phyloP scores from a whole-genome alignment of 1,284 basidiomycete species.

The Apiotrichum laibachii region DNA sequence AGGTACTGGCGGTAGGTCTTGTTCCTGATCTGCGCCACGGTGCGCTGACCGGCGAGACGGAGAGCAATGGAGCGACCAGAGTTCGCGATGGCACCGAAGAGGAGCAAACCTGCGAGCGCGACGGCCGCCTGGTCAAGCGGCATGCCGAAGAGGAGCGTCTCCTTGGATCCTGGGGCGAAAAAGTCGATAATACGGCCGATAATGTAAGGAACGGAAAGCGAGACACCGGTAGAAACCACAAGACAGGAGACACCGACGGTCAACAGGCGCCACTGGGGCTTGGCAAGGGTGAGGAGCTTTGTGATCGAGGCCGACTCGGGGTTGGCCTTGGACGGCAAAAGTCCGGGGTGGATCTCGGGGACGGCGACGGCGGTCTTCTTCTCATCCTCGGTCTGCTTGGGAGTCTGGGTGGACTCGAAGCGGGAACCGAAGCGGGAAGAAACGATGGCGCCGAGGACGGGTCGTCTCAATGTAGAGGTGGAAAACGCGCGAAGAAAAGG shows the following conservation, averaged over 20 bases:
- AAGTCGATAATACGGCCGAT: constrained; percentile 50
- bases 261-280: constrained; percentile 46
- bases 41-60: constrained; percentile 47
- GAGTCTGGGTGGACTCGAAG: constrained; percentile 20
- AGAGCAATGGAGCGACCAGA: constrained; percentile 42
- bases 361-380: constrained; percentile 6
- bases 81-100: constrained; percentile 47
- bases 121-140: constrained; percentile 44
- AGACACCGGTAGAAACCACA: constrained; percentile 42
- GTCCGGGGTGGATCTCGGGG: constrained; percentile 4
- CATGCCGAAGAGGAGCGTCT: constrained; percentile 42
- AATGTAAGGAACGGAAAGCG: constrained; percentile 43
- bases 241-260: constrained; percentile 39
- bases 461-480: not conserved
- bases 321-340: constrained; percentile 21
- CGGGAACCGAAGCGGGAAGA: constrained; percentile 8
- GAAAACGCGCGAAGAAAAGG: constrained; percentile 10
- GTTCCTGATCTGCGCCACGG: constrained; percentile 46
- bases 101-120: constrained; percentile 31
- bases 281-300: constrained; percentile 42
- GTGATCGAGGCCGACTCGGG: constrained; percentile 43
- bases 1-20: constrained; percentile 49
- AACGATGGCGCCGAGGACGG: not conserved
- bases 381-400: constrained; percentile 6
- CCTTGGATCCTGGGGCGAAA: constrained; percentile 46